These are phyloP conservation scores for Aspergillus coremiiformis DNA, from an alignment of 495 filamentous ascomycete species.

Conservation along the genomic window DNA sequence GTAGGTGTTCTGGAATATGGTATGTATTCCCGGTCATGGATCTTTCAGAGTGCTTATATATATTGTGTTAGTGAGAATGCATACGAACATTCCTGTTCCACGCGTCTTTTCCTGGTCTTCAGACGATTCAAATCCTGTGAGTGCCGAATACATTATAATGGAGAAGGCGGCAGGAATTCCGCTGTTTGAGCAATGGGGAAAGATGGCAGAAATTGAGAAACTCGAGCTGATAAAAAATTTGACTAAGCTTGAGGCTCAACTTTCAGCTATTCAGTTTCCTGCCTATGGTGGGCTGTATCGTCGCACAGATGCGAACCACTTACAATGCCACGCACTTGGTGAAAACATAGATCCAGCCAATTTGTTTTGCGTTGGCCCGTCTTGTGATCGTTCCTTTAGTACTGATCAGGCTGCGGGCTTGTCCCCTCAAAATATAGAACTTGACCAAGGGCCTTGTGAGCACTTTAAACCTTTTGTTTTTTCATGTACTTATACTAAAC, in stretches of 20 bases:
- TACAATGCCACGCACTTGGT: conserved; percentile 11
- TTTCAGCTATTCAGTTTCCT: conserved; percentile 22
- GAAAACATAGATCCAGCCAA: conserved; percentile 12
- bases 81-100: conserved; percentile 28
- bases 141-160: conserved; percentile 34
- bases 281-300: conserved; percentile 30
- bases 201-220: conserved; percentile 19
- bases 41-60: conserved; percentile 4
- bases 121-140: conserved; percentile 22
- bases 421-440: neutral
- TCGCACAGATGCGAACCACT: conserved; percentile 8
- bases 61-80: conserved; percentile 16
- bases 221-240: conserved; percentile 25
- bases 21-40: conserved; percentile 10
- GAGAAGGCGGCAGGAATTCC: conserved; percentile 30
- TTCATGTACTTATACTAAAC: neutral
- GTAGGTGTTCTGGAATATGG: conserved; percentile 31
- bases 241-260: conserved; percentile 21
- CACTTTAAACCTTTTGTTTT: conserved; percentile 1
- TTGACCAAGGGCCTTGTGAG: conserved; percentile 24
- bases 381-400: conserved; percentile 16
- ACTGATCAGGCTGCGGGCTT: neutral
- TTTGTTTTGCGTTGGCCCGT: conserved; percentile 20
- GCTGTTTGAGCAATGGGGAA: conserved; percentile 24
- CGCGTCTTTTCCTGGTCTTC: conserved; percentile 26